These are phyloP conservation scores for Lactarius hengduanensis DNA, from an alignment of 768 basidiomycete genomes.

Conservation along the genomic window DNA sequence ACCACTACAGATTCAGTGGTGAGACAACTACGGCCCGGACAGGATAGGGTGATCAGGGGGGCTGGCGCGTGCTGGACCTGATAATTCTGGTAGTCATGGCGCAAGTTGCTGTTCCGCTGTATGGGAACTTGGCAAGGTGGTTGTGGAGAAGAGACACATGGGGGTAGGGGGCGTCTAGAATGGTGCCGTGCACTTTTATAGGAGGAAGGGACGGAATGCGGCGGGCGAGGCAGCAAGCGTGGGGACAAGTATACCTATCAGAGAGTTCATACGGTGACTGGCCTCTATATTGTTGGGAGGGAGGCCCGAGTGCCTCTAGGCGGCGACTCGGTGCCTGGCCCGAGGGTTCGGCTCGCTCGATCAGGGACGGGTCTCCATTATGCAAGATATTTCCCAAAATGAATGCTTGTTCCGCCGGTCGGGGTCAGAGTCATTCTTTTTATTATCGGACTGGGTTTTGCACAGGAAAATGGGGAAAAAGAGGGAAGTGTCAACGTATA, in stretches of 20 bases:
- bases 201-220: not conserved
- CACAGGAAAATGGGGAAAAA: not conserved
- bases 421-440: slow-evolving; percentile 4
- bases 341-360: slow-evolving; percentile 16
- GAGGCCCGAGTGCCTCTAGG: not conserved
- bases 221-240: not conserved
- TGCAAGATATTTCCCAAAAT: slow-evolving; percentile 6
- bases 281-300: not conserved
- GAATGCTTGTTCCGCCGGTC: slow-evolving; percentile 9
- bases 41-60: slow-evolving; percentile 10
- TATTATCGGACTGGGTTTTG: not conserved
- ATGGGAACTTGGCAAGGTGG: slow-evolving; percentile 6
- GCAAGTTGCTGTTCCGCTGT: slow-evolving; percentile 7
- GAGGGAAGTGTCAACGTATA: not conserved
- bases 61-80: not conserved
- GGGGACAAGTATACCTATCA: not conserved
- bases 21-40: not conserved
- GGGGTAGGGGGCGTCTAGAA: slow-evolving; percentile 14
- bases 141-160: slow-evolving; percentile 14
- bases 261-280: not conserved
- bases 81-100: not conserved
- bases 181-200: slow-evolving; percentile 1
- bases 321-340: slow-evolving; percentile 24
- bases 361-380: slow-evolving; percentile 14
- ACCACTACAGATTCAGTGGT: not conserved